phyloP scores from a whole-genome alignment of 352 stramenopile species.

The Phytophthora pini region DNA sequence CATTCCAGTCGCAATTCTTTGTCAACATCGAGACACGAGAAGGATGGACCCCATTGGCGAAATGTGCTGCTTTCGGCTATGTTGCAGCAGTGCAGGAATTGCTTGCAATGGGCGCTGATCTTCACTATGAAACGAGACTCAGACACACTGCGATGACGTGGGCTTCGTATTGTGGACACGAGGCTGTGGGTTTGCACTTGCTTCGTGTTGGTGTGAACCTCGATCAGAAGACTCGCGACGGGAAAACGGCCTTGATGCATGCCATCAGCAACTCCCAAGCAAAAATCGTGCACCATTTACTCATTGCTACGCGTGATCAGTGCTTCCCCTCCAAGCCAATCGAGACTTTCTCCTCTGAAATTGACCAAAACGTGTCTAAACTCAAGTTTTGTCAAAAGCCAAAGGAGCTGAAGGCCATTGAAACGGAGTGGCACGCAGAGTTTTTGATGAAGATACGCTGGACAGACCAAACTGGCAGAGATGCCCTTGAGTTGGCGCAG shows the following conservation, averaged over 20 bases:
- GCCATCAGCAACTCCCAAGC: constrained; percentile 60
- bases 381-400: background rate
- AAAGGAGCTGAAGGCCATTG: constrained; percentile 18
- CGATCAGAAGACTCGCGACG: constrained; percentile 53
- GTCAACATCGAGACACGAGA: constrained; percentile 62
- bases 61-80: constrained; percentile 64
- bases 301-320: constrained; percentile 48
- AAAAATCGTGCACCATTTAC: constrained; percentile 62
- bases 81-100: constrained; percentile 44
- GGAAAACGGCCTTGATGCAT: constrained; percentile 76
- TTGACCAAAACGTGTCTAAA: constrained; percentile 6
- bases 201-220: constrained; percentile 49
- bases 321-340: constrained; percentile 37
- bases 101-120: constrained; percentile 47
- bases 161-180: constrained; percentile 79
- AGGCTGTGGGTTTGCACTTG: constrained; percentile 58
- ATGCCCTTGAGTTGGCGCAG: constrained; percentile 45
- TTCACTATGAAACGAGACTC: constrained; percentile 62
- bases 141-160: constrained; percentile 78
- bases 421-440: constrained; percentile 60
- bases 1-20: constrained; percentile 43
- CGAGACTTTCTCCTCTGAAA: constrained; percentile 35
- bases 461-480: constrained; percentile 41
- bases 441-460: constrained; percentile 52
- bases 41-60: constrained; percentile 77